Percentiles rank a stretch among this genome's conserved stretches.
Evolutionary conservation across 73 alveolate species (phyloP).

Genomic region (Tetrahymena malaccensis): DNA sequence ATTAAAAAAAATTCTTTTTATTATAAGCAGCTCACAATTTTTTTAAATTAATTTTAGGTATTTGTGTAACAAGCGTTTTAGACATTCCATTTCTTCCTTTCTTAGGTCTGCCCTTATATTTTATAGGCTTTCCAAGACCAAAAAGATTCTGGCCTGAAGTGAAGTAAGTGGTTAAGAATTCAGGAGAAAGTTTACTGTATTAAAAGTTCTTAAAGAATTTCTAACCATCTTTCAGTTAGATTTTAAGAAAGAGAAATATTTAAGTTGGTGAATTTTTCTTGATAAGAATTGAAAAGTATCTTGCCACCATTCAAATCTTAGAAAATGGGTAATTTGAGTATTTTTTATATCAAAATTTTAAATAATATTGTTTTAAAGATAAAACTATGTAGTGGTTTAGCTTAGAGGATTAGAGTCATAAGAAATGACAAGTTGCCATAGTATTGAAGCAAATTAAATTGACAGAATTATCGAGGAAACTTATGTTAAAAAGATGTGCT

Average conservation of each 20-base stretch:
- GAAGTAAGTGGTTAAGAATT: neutral
- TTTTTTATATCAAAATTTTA: neutral
- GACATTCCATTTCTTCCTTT: constrained; percentile 36
- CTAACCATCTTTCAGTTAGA: neutral
- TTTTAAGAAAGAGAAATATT: neutral
- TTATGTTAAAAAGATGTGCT: neutral
- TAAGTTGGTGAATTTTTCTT: constrained; percentile 8
- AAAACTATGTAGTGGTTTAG: constrained; percentile 19
- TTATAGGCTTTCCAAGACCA: constrained; percentile 15
- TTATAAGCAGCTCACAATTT: too few species aligned
- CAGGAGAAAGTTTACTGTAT: neutral
- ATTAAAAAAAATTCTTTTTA: too few species aligned
- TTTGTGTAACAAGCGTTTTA: neutral
- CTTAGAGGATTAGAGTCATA: constrained; percentile 39
- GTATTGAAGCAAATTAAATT: constrained; percentile 25
- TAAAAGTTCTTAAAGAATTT: neutral
- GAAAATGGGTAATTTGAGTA: neutral
- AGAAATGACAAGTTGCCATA: constrained; percentile 41
- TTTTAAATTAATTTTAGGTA: neutral
- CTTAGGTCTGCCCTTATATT: constrained; percentile 20
- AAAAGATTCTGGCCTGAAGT: constrained; percentile 6
- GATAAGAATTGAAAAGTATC: constrained; percentile 25
- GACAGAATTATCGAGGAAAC: constrained; percentile 23
- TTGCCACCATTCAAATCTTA: constrained; percentile 16
- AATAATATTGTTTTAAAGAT: neutral